phyloP scores from a whole-genome alignment of 345 rosid genomes.

The Noccaea bulbosa region DNA sequence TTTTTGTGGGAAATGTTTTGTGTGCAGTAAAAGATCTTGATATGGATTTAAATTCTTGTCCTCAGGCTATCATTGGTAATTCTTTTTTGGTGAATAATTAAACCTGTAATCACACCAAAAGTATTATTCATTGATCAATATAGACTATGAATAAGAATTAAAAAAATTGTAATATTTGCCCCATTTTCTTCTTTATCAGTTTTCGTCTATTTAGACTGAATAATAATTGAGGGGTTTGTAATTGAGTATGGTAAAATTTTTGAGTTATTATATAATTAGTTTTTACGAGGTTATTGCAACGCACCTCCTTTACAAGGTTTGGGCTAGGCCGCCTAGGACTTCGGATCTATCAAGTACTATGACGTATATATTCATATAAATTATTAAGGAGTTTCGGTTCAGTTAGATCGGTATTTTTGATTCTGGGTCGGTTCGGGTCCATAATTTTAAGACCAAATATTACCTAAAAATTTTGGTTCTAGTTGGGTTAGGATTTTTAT shows the following conservation, averaged over 20 bases:
- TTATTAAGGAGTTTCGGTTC: no score
- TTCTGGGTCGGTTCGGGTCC: no score
- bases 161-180: constrained; percentile 26
- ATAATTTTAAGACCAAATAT: no score
- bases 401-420: no score
- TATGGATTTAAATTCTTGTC: constrained; percentile 26
- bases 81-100: constrained; percentile 37
- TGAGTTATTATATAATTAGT: constrained; percentile 3
- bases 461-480: no score
- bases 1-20: constrained; percentile 30
- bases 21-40: constrained; percentile 33
- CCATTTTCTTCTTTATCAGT: constrained; percentile 17
- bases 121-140: constrained; percentile 32
- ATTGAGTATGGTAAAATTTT: constrained; percentile 31
- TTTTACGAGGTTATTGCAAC: background rate
- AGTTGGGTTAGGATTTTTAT: no score
- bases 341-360: no score
- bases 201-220: background rate
- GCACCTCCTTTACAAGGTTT: no score
- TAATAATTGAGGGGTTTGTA: constrained; percentile 25
- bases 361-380: no score
- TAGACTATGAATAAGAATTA: constrained; percentile 9
- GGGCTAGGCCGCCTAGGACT: no score
- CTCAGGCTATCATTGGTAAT: constrained; percentile 29
- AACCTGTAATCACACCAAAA: constrained; percentile 36